phyloP scores from a whole-genome alignment of 2,329 filamentous ascomycete genomes.

The Botrytis squamosa region DNA sequence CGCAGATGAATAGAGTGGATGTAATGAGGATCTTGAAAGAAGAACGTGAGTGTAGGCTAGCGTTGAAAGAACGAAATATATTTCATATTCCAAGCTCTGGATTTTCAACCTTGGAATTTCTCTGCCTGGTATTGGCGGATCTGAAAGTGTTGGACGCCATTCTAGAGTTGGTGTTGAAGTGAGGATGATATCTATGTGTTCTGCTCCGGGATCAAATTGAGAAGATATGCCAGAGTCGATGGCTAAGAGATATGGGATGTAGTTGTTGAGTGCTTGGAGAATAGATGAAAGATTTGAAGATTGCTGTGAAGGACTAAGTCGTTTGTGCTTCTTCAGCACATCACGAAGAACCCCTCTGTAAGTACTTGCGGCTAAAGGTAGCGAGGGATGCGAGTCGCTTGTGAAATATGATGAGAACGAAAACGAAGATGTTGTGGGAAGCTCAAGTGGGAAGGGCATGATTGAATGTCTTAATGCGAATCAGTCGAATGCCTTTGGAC shows the following conservation, averaged over 20 bases:
- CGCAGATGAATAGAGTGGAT: constrained; percentile 68
- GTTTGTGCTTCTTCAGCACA: constrained; percentile 84
- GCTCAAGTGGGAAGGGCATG: constrained; percentile 87
- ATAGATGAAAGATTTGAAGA: constrained; percentile 68
- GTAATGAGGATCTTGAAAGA: constrained; percentile 69
- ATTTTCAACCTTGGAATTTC: constrained; percentile 67
- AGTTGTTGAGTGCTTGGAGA: constrained; percentile 67
- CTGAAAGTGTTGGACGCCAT: constrained; percentile 81
- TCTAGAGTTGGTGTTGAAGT: constrained; percentile 62
- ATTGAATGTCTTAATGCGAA: neutral
- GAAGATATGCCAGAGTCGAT: constrained; percentile 70
- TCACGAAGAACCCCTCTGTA: constrained; percentile 81
- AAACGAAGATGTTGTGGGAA: constrained; percentile 87
- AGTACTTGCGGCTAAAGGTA: constrained; percentile 79
- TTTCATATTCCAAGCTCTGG: constrained; percentile 75
- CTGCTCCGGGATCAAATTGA: constrained; percentile 49
- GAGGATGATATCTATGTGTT: constrained; percentile 67
- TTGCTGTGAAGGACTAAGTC: constrained; percentile 71
- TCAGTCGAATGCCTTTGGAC: neutral
- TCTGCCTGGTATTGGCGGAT: constrained; percentile 60
- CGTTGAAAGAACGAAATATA: constrained; percentile 75
- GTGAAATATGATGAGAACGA: constrained; percentile 75
- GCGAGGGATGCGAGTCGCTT: constrained; percentile 82
- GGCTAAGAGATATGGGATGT: constrained; percentile 80
- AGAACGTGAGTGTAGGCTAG: constrained; percentile 73